phyloP scores from a whole-genome alignment of 1,284 basidiomycete species.

The Leccinum griseonigrum region DNA sequence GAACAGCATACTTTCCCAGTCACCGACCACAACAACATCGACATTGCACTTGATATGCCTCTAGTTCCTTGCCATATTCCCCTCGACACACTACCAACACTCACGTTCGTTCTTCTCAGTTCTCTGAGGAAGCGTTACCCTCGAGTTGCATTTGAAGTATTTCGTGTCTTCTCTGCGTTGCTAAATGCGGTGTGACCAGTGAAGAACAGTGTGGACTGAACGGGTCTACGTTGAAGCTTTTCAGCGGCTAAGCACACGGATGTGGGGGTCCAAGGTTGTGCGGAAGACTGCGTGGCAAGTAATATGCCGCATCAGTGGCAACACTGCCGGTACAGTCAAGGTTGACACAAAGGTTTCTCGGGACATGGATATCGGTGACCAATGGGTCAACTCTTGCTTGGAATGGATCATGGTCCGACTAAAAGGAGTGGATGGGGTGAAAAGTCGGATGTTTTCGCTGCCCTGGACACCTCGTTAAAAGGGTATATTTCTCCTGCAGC shows the following conservation, averaged over 20 bases:
- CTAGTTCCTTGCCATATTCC: slow-evolving; percentile 83
- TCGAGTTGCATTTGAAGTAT: slow-evolving; percentile 77
- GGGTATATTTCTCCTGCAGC: slow-evolving; percentile 43
- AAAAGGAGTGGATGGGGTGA: slow-evolving; percentile 78
- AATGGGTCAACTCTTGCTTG: slow-evolving; percentile 79
- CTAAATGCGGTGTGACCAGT: slow-evolving; percentile 63
- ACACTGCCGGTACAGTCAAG: slow-evolving; percentile 67
- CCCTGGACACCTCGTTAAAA: slow-evolving; percentile 71
- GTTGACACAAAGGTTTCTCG: slow-evolving; percentile 71
- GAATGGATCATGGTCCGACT: slow-evolving; percentile 78
- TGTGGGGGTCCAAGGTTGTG: slow-evolving; percentile 83
- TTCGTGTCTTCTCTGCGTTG: slow-evolving; percentile 74
- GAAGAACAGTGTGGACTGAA: slow-evolving; percentile 60
- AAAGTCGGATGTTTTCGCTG: slow-evolving; percentile 81
- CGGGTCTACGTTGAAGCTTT: slow-evolving; percentile 75
- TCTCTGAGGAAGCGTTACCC: slow-evolving; percentile 74
- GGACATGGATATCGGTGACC: slow-evolving; percentile 63
- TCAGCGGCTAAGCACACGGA: slow-evolving; percentile 75
- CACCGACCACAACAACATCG: slow-evolving; percentile 66
- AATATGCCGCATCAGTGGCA: slow-evolving; percentile 77
- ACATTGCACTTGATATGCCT: slow-evolving; percentile 78
- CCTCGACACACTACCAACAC: slow-evolving; percentile 75
- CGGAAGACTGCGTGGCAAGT: slow-evolving; percentile 83
- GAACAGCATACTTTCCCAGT: slow-evolving; percentile 60
- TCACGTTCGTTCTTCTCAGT: slow-evolving; percentile 74